Conservation (phyloP, 352 stramenopile species). For the Globisporangium megalacanthum region DNA sequence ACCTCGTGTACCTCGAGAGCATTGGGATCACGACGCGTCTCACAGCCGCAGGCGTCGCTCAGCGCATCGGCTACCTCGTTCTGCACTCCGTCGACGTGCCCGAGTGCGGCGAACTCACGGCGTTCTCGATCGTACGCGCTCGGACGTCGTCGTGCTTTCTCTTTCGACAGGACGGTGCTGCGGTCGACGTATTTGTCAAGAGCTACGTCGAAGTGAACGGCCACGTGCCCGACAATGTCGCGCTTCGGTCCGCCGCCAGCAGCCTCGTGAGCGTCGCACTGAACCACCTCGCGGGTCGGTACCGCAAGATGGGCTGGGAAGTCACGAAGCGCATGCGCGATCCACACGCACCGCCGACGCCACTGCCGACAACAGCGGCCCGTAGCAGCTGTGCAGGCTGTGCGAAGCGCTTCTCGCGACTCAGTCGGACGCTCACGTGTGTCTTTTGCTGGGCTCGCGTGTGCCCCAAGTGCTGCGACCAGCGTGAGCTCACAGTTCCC, state of each 20-base stretch:
- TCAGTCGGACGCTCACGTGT: slow-evolving; percentile 4
- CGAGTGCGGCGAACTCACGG: slow-evolving; percentile 4
- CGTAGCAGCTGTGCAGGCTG: slow-evolving; percentile 3
- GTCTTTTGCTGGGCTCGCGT: slow-evolving; percentile 4
- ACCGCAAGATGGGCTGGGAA: slow-evolving; percentile 7
- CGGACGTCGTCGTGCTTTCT: slow-evolving; percentile 6
- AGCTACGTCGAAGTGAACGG: slow-evolving; percentile 7
- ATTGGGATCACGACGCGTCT: slow-evolving; percentile 27
- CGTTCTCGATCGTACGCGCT: slow-evolving; percentile 2
- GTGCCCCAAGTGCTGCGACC: slow-evolving; percentile 11
- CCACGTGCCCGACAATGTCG: slow-evolving; percentile 23
- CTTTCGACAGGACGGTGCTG: slow-evolving; percentile 10
- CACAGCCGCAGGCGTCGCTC: slow-evolving; percentile 10
- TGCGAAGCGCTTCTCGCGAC: slow-evolving; percentile 3
- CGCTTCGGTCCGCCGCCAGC: slow-evolving; percentile 33
- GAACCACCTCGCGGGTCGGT: slow-evolving; percentile 2
- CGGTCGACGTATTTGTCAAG: slow-evolving; percentile 14
- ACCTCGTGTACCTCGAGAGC: slow-evolving; percentile 37
- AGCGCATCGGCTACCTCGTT: slow-evolving; percentile 25
- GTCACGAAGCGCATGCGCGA: slow-evolving; percentile 1
- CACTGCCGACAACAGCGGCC: too few species aligned
- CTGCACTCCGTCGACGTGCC: slow-evolving; percentile 25
- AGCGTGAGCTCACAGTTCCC: slow-evolving; percentile 5
- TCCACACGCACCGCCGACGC: neutral
- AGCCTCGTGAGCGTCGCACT: slow-evolving; percentile 24